phyloP scores from a whole-genome alignment of 2,329 filamentous ascomycete species.

The Aschersonia sp. region DNA sequence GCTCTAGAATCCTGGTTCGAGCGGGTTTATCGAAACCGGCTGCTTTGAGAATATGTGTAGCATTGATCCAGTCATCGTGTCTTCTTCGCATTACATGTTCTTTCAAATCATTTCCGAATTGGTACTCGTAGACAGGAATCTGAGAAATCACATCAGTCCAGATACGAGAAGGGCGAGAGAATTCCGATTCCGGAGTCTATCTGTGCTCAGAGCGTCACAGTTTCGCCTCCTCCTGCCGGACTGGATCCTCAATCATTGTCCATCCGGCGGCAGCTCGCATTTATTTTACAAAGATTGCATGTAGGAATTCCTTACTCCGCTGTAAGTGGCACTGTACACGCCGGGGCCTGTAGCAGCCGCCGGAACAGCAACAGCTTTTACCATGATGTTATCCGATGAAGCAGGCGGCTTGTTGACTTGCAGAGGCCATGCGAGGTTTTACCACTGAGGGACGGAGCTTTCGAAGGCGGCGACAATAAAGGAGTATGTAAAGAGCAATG shows the following conservation, averaged over 20 bases:
- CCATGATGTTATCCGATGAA: conserved; percentile 23
- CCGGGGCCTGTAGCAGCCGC: conserved; percentile 23
- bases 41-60: conserved; percentile 96
- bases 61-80: conserved; percentile 95
- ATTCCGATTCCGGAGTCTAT: too few species aligned
- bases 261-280: not conserved
- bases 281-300: not conserved
- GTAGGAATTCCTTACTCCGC: conserved; percentile 36
- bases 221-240: too few species aligned
- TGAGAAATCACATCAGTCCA: conserved; percentile 18
- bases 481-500: too few species aligned
- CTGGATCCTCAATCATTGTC: too few species aligned
- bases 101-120: conserved; percentile 62
- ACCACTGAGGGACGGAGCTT: too few species aligned
- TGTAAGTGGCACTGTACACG: conserved; percentile 56
- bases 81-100: conserved; percentile 93
- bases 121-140: conserved; percentile 92
- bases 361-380: conserved; percentile 22
- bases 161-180: not conserved
- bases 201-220: too few species aligned
- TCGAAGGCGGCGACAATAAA: too few species aligned
- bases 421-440: too few species aligned
- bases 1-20: conserved; percentile 83
- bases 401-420: too few species aligned
- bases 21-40: conserved; percentile 96